Base-by-base conservation (phyloP, 2,329 filamentous ascomycete species). In the Graphium sp. region DNA sequence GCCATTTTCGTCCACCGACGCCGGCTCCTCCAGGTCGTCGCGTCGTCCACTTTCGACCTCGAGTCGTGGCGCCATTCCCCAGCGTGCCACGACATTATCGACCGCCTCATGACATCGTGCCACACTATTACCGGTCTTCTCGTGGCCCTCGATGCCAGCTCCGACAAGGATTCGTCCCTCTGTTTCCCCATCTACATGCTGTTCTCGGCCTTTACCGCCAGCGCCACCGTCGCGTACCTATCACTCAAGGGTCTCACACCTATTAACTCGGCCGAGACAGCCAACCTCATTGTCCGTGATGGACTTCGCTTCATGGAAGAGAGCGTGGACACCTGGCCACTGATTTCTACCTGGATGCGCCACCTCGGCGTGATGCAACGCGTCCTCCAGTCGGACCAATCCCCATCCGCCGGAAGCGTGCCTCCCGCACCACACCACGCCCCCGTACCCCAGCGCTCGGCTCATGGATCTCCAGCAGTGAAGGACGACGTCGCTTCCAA, bases 141-240 rank as follows among this genome's bases (percentile, higher is more conserved):
- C 13, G 53, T 58, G 4, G 60, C 66, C 2, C 58, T 73, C 3
- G 66, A 72, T 45, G 46, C 55, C 8, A 64, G 65, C 7, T 53
- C 59, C 2, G 66, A 72, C 29, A 71, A 71, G 49, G 64, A 71
- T 30, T 53, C 56, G 15, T 54, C 62, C n/a, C 52, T 64, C n/a
- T 69, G 62, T 45, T 68, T 71, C 47, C 67, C 67, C 21, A 66
- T 73, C 31, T 68, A 70, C 35, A 72, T 73, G 67, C 52, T 72
- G 9, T 73, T 73, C 43, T 65, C 66, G 0, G 62, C 66, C 28
- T 73, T 73, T 35, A 71, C 66, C 0, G 64, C 66, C 3, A 66
- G 66, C 35, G 66, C 66, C 3, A 72, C 67, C 1, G 61, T 71
- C 2, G 67, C 67, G 9, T 73, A 70, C 45, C 55, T 73, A 18